Evolutionary conservation across 768 basidiomycete species (phyloP), one percentile per base, ranked within the genome.

Genomic region (Boletus fagicola): DNA sequence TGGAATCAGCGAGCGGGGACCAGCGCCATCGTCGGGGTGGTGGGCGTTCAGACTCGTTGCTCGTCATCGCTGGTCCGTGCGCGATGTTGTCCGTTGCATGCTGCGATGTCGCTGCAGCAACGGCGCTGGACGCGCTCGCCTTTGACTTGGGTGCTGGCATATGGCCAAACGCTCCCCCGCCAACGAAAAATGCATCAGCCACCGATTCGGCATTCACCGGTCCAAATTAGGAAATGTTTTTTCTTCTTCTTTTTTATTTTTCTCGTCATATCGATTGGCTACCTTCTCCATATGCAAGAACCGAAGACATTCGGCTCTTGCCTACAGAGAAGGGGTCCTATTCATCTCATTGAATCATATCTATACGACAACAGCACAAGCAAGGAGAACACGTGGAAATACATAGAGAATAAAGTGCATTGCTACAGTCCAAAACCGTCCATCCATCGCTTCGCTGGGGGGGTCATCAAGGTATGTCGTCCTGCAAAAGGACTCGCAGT

Each of bases 1-100:
- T 80, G 11, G 85, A 78, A 72, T 91, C 88, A 39, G 89, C 84
- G 56, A 94, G 76, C 48, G 83, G 79, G 55, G 80, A 77, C 90
- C 90, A 92, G 52, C 81, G 74, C 88, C 73, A 74, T 63, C 39
- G 61, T 57, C 65, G 68, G 11, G 57, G 56, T 20, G 53, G 54
- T 44, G 40, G 43, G 5, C 44, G 47, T 42, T 58, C 50, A 10
- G 51, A n/a, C 36, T 51, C 31, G 49, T 13, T 45, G 43, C 47
- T 44, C 2, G 55, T n/a, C 50, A 22, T 54, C 54, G 45, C 9
- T 59, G 62, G 62, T 53, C 58, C 53, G 58, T 65, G 69, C 54
- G 59, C 54, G 36, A 28, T 51, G 28, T 40, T 20, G 26, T 40
- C 28, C 28, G 50, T 4, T 30, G 60, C 64, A 57, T 59, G 53